Conservation (phyloP, 306 rosid species). For the Pyrus betulifolia region DNA sequence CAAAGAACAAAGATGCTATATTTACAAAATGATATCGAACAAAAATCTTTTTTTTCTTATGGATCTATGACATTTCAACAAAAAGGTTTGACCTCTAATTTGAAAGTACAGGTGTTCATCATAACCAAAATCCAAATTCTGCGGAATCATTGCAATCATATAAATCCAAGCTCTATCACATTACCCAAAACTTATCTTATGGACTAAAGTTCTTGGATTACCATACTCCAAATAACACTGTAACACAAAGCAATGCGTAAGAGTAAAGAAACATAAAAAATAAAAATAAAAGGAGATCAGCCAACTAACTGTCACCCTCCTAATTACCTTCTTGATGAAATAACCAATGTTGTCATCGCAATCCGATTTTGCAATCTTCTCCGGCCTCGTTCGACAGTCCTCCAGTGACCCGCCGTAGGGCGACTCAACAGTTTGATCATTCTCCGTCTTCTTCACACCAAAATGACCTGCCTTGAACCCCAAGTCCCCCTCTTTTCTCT, state of each 20-base stretch:
- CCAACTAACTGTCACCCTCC: background rate
- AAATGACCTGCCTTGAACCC: constrained; percentile 47
- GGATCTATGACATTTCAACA: background rate
- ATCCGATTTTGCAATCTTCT: constrained; percentile 29
- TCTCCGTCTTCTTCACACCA: constrained; percentile 50
- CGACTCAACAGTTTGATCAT: constrained; percentile 45
- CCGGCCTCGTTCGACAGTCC: constrained; percentile 18
- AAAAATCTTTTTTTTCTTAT: background rate
- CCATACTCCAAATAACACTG: background rate
- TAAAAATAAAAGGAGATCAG: background rate
- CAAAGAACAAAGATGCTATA: background rate
- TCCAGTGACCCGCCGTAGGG: constrained; percentile 46
- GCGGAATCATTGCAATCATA: background rate
- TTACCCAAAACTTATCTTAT: background rate
- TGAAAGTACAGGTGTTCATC: background rate
- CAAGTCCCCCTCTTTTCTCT: constrained; percentile 35
- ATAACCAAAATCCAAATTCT: background rate
- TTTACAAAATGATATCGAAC: background rate
- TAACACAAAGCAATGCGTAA: background rate
- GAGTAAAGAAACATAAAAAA: background rate
- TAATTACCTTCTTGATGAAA: constrained; percentile 75
- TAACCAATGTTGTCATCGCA: constrained; percentile 59
- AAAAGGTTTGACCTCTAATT: background rate
- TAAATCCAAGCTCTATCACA: background rate
- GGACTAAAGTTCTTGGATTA: background rate